Base-by-base conservation (phyloP, 2,329 filamentous ascomycete species). In the Fusarium concolor region DNA sequence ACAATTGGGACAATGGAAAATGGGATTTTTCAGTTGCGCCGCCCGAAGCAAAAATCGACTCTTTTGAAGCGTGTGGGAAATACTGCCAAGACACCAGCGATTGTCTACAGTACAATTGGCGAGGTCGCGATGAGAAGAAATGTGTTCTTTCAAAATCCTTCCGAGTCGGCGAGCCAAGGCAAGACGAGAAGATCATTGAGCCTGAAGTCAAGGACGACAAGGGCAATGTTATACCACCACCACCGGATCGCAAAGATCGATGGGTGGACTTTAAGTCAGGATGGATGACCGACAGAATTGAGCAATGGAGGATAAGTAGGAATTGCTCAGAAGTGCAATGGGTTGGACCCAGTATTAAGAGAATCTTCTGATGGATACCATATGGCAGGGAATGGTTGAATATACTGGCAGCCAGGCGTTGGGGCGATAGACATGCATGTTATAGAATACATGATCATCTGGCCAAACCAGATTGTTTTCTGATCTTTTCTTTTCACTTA, bases 1-100 rank as follows among this genome's bases (percentile, higher is more conserved):
- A 72, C 9, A 68, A 77, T 41, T 77, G 76, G 76, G 76, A 77
- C 26, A 77, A 76, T 29, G 76, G 74, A 3, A 72, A 77, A 44
- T 77, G 75, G 75, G 75, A 76, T 18, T 63, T 65, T 15, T 76
- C 70, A 71, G 49, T 66, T 33, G 68, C 73, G 3, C 73, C 71
- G 1, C 57, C 66, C 3, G 74, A 75, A 22, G 71, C 70, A 22
- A 67, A 53, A 12, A 58, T 77, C 10, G 65, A 72, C 43, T 75
- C 74, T 1, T 71, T 73, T 8, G 72, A 76, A 14, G 64, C 70
- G 0, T 78, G 76, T 54, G 69, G 60, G n/a, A 68, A 71, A 24
- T 71, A 72, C 24, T 78, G 76, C 59, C 61, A 61, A n/a, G 62
- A 62, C 2, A 66, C 71, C 22, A 62, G 69, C 6, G 58, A 67